These are phyloP conservation scores for Cercospora citrullina DNA, from an alignment of 2,329 filamentous ascomycete species.

Conservation along the genomic window DNA sequence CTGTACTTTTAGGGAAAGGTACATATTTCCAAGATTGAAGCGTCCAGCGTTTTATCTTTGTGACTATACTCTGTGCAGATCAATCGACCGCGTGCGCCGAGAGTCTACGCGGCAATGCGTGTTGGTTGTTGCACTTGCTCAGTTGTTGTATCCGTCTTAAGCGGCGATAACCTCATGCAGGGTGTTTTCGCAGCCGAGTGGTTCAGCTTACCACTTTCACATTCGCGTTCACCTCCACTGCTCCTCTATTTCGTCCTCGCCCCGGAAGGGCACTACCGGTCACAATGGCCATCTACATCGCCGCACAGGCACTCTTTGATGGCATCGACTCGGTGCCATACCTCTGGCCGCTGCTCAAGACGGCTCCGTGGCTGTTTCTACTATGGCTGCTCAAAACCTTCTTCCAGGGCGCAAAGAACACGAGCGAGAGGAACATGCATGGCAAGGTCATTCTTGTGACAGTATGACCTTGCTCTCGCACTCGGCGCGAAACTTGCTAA, in stretches of 20 bases:
- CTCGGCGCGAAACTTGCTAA: conserved; percentile 22
- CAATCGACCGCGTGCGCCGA: not conserved
- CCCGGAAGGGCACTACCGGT: not conserved
- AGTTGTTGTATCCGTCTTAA: not conserved
- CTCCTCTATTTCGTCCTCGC: not conserved
- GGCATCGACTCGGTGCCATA: conserved; percentile 53
- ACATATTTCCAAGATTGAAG: conserved; percentile 2
- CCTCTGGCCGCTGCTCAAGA: conserved; percentile 46
- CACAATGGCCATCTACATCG: conserved; percentile 63
- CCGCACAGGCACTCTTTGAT: conserved; percentile 55
- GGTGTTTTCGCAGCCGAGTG: not conserved
- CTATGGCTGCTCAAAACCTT: conserved; percentile 69
- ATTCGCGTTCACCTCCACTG: not conserved
- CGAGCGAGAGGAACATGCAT: conserved; percentile 80
- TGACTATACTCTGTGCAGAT: not conserved
- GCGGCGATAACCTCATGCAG: conserved; percentile 9
- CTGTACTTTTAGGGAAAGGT: not conserved
- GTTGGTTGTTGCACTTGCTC: not conserved
- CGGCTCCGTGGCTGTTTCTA: conserved; percentile 53
- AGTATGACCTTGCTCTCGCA: conserved; percentile 47
- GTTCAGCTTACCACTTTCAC: not conserved
- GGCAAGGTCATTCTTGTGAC: conserved; percentile 93
- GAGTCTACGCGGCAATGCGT: not conserved
- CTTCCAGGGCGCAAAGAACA: conserved; percentile 72
- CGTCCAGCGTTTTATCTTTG: not conserved